These are phyloP conservation scores for Tetrahymena malaccensis DNA, from an alignment of 73 alveolate genomes.

Conservation along the genomic window DNA sequence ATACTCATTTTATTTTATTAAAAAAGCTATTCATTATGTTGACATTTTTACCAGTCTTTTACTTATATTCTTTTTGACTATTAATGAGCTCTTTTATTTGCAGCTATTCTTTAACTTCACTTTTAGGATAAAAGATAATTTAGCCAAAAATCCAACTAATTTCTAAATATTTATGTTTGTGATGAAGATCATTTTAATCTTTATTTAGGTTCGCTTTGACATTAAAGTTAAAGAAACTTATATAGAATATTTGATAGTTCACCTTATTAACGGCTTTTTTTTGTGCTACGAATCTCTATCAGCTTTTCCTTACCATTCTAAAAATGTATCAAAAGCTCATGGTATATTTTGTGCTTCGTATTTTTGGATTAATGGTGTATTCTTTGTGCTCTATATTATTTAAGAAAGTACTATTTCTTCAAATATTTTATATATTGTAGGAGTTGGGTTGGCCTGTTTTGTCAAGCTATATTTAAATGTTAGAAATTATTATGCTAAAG, in stretches of 20 bases:
- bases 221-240: neutral
- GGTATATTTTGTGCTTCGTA: conserved; percentile 33
- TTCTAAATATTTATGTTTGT: conserved; percentile 16
- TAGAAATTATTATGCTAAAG: conserved; percentile 30
- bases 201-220: conserved; percentile 12
- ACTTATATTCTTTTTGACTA: neutral
- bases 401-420: neutral
- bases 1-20: neutral
- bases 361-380: conserved; percentile 25
- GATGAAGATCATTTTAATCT: neutral
- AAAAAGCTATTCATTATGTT: neutral
- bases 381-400: conserved; percentile 4
- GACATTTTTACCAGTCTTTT: neutral
- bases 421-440: conserved; percentile 19
- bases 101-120: conserved; percentile 25
- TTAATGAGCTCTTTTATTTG: conserved; percentile 6
- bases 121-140: conserved; percentile 16
- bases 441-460: conserved; percentile 24
- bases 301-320: conserved; percentile 25
- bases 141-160: conserved; percentile 29
- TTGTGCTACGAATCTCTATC: conserved; percentile 14
- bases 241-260: conserved; percentile 4
- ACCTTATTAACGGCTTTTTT: conserved; percentile 6
- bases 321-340: conserved; percentile 30
- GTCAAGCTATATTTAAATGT: conserved; percentile 14